Evolutionary conservation across 2,329 filamentous ascomycete species (phyloP).

Genomic region (Nannizziopsis arthrosporioides): DNA sequence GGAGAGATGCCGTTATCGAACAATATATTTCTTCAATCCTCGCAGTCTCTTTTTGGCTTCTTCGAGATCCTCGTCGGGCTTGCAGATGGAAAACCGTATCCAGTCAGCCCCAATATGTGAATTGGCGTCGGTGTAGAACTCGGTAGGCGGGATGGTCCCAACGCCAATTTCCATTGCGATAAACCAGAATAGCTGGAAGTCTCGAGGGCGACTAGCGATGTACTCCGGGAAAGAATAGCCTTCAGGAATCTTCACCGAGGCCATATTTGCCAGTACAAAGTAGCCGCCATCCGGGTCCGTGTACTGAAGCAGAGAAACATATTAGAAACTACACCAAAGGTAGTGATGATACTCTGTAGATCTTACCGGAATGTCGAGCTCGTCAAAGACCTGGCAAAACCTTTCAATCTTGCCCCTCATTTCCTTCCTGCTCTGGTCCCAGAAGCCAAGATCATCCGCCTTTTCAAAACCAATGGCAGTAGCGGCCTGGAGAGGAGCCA

Average conservation of each 20-base stretch:
- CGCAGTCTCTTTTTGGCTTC: constrained; percentile 64
- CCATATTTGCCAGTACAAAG: constrained; percentile 90
- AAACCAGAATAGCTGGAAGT: constrained; percentile 95
- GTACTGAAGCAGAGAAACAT: constrained; percentile 39
- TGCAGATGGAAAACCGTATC: constrained; percentile 90
- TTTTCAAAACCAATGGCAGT: constrained; percentile 88
- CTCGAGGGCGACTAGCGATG: constrained; percentile 71
- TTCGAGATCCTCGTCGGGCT: constrained; percentile 75
- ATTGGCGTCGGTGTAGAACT: constrained; percentile 86
- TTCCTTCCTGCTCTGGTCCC: constrained; percentile 67
- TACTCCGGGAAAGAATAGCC: constrained; percentile 83
- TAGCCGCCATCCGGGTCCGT: constrained; percentile 93
- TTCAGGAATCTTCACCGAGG: constrained; percentile 69
- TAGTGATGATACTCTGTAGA: not conserved
- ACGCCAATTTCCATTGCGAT: constrained; percentile 92
- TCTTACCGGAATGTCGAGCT: constrained; percentile 54
- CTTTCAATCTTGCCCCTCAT: constrained; percentile 82
- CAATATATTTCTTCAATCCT: constrained; percentile 60
- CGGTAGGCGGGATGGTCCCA: constrained; percentile 88
- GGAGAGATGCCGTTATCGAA: constrained; percentile 4
- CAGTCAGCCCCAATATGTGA: constrained; percentile 83
- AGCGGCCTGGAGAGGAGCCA: constrained; percentile 88
- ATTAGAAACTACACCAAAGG: constrained; percentile 3
- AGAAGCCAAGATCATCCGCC: constrained; percentile 75
- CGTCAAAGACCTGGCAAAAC: constrained; percentile 72